Base-by-base conservation (phyloP, 345 rosid genomes). In the Chamaenerion angustifolium region DNA sequence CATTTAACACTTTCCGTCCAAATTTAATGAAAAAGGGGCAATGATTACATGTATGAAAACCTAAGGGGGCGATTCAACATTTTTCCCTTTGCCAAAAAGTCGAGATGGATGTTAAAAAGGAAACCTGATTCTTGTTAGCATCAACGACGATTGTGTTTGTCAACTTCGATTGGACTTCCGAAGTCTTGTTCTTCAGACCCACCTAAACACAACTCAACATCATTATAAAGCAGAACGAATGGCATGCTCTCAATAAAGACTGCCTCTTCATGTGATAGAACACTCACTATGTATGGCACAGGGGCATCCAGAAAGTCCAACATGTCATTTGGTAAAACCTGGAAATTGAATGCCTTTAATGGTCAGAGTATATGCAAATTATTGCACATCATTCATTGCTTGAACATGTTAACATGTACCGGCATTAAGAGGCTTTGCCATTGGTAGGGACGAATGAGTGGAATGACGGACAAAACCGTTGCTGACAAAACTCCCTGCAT, bases 361-460 rank as follows among this genome's bases (percentile, higher is more conserved):
- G 47, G 42, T 16, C 16, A 11, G 21, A 46, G 16, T 13, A 27
- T 27, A 31, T 12, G 37, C 11, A 9, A 35, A 18, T 18, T 3
- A n/a, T 19, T 18, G 12, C 15, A 21, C 35, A 46, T 21, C 18
- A 5, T 5, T 18, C 23, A 8, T 46, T 16, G 21, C 23, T 46
- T 46, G 49, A 35, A 17, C 21, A 42, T 19, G 46, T 11, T 46
- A 54, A 56, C 56, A 10, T 46, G 55, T 70, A 90, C 98, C 58
- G 95, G 98, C 95, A 90, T 86, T 60, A 90, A 67, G 55, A 86
- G 75, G 80, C 95, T 86, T 70, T 90, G 98, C 95, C 95, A 86
- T 55, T 72, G 94, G 70, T 74, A 90, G 31, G 98, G 95, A 47
- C 95, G 87, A 48, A 86, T 86, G 12, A 83, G 52, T 49, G 98